A percentile compares a stretch with the other conserved stretches of the same genome.
Evolutionary conservation across 192 early-diverging fungal genomes (phyloP).

Genomic region (Lobosporangium transversale): DNA sequence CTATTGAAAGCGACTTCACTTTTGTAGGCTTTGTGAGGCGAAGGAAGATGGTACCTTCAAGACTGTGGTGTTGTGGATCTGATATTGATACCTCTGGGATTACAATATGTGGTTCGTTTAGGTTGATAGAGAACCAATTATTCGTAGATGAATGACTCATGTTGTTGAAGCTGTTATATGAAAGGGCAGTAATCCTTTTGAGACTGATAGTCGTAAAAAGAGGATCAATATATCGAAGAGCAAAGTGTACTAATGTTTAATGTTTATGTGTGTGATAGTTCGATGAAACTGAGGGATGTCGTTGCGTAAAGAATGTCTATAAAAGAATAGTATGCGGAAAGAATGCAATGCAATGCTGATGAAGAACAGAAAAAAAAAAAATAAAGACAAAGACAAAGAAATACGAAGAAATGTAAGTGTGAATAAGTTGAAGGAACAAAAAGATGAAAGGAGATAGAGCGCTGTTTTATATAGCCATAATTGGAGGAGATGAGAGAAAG

Average conservation of each 20-base stretch:
- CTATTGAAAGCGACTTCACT: slow-evolving; percentile 27
- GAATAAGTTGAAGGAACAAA: neutral
- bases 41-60: slow-evolving; percentile 27
- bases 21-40: slow-evolving; percentile 41
- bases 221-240: neutral
- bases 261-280: too few species aligned
- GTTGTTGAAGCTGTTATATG: neutral
- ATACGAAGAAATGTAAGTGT: neutral
- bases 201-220: neutral
- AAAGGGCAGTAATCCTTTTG: neutral
- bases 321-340: neutral
- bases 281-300: too few species aligned
- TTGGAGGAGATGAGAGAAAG: too few species aligned
- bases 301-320: too few species aligned
- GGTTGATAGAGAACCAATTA: slow-evolving; percentile 20
- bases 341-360: neutral
- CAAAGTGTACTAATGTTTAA: too few species aligned
- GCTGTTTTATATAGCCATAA: too few species aligned
- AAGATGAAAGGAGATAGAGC: neutral
- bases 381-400: neutral
- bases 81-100: slow-evolving; percentile 8
- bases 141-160: slow-evolving; percentile 16
- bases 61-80: slow-evolving; percentile 2
- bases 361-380: neutral
- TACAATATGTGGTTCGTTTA: slow-evolving; percentile 17